Base-by-base conservation (phyloP, 805 yeast genomes). In the Candida namnaoensis region DNA sequence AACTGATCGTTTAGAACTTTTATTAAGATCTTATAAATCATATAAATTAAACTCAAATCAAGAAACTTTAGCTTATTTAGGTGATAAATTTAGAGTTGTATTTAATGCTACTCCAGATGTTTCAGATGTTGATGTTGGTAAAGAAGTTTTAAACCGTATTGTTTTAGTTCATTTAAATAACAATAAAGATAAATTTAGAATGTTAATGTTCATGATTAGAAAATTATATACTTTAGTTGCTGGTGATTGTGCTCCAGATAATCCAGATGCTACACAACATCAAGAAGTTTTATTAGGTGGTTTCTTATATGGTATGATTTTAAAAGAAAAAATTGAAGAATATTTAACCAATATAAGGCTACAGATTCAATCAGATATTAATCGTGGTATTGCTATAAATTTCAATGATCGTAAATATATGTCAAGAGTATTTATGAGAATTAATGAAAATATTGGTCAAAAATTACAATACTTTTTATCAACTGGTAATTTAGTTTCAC, bases 261-360 rank as follows among this genome's bases (percentile, higher is more conserved):
- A 93, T 66, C 99, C 99, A 60, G 99, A 93, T 80, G 95, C 98
- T 39, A 87, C 96, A 9, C 99, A 93, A 71, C 97, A 93, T 71
- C 99, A 93, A 67, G 99, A 93, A 67, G 86, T 93, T 30, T 67
- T 93, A 47, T 73, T 93, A 43, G 98, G 98, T 49, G 99, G 99
- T 13, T 87, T 93, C 75, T 71, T 93, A 42, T 93, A 88, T 54
- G 97, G 97, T 51, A 90, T 90, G 95, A 91, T 93, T 50, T 64
- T 93, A 56, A 93, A 93, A 63, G 99, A 93, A 66, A 93, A 93
- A 61, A 80, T 93, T 47, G 99, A 93, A 53, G 99, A 93, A 63
- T 90, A 88, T 59, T 69, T 93, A 51, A 81, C 76, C 53, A 75
- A 70, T 56, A 77, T 93, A 58, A 73, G 77, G 40, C 63, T 76